Conservation (phyloP, 2,329 filamentous ascomycete species). For the Myriangium duriaei region DNA sequence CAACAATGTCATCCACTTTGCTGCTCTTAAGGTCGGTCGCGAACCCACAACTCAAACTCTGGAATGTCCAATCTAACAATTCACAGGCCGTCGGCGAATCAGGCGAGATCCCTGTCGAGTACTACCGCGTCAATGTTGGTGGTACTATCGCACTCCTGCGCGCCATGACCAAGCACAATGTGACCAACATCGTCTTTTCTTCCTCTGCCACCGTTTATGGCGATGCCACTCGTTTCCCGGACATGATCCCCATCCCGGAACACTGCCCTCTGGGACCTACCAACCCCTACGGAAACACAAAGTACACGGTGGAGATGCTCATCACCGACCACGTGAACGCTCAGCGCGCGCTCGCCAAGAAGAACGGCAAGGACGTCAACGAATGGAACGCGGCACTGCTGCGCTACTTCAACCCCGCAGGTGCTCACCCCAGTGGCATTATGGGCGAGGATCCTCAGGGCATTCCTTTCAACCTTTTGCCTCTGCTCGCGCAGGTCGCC, state of each 20-base stretch:
- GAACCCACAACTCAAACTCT: too few species aligned
- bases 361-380: conserved; percentile 62
- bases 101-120: conserved; percentile 83
- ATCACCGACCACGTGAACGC: conserved; percentile 86
- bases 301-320: conserved; percentile 79
- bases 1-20: conserved; percentile 97
- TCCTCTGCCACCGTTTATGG: conserved; percentile 97
- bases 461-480: conserved; percentile 89
- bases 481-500: conserved; percentile 86
- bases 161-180: conserved; percentile 79
- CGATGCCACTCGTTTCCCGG: conserved; percentile 85
- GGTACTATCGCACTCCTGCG: conserved; percentile 79
- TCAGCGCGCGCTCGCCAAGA: conserved; percentile 69
- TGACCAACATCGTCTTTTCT: conserved; percentile 96
- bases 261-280: conserved; percentile 91
- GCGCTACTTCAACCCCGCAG: conserved; percentile 95
- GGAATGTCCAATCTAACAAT: conserved; percentile 9
- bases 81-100: conserved; percentile 93
- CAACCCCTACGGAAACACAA: conserved; percentile 96
- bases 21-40: conserved; percentile 69
- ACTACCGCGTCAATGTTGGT: conserved; percentile 93
- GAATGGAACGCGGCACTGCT: conserved; percentile 89
- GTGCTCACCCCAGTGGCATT: conserved; percentile 85
- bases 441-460: conserved; percentile 98
- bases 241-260: conserved; percentile 99